A percentile compares a stretch with the other conserved stretches of the same genome.
phyloP scores from a whole-genome alignment of 768 basidiomycete genomes.

The Clitopilus passeckerianus region DNA sequence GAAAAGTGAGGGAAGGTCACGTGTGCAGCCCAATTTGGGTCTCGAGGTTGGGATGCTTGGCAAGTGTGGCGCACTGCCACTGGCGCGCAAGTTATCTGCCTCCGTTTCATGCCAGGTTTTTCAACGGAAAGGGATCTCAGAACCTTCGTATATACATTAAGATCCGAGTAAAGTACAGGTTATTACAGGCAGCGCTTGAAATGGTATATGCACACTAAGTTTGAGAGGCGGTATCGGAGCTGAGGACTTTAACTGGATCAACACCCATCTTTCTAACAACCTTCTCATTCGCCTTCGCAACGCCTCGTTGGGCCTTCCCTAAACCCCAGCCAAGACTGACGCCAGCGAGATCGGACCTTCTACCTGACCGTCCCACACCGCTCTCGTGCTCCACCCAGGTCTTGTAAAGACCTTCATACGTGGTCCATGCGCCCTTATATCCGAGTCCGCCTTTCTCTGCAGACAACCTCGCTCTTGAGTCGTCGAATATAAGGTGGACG shows the following conservation, averaged over 20 bases:
- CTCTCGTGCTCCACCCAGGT: conserved; percentile 45
- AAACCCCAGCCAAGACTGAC: conserved; percentile 37
- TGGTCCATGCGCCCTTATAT: conserved; percentile 54
- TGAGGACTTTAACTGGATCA: conserved; percentile 22
- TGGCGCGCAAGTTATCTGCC: too few species aligned
- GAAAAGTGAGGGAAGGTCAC: neutral
- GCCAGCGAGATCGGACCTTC: conserved; percentile 37
- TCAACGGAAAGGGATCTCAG: too few species aligned
- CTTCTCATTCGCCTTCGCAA: conserved; percentile 20
- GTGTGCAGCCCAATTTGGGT: neutral
- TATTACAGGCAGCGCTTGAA: too few species aligned
- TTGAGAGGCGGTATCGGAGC: neutral
- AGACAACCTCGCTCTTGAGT: conserved; percentile 54
- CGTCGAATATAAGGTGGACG: conserved; percentile 59
- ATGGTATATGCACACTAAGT: too few species aligned
- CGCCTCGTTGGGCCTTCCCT: conserved; percentile 20
- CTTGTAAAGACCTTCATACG: conserved; percentile 52
- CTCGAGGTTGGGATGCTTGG: neutral
- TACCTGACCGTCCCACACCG: conserved; percentile 28
- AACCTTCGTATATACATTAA: too few species aligned
- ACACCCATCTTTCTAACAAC: conserved; percentile 20
- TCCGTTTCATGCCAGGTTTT: too few species aligned
- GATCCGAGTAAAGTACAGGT: too few species aligned
- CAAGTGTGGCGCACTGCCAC: neutral
- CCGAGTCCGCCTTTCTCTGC: conserved; percentile 59